Conservation (phyloP, 768 basidiomycete species). For the Dendrothele bispora region DNA sequence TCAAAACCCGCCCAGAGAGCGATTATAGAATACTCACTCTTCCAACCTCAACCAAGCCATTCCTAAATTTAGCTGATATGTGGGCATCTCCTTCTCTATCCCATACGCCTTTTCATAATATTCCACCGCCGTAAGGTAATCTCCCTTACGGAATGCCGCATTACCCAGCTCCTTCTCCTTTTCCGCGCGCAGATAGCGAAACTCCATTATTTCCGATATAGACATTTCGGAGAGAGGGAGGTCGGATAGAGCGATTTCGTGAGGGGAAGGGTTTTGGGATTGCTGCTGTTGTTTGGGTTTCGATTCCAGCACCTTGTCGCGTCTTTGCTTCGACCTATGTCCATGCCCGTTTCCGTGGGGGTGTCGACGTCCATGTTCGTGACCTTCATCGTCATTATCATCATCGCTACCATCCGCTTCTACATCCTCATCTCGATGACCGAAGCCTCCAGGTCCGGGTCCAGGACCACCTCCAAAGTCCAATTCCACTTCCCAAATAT, state of each 20-base stretch:
- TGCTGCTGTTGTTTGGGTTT: too few relatives aligned
- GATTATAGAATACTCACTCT: constrained; percentile 46
- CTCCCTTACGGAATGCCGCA: constrained; percentile 61
- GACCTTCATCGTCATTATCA: too few relatives aligned
- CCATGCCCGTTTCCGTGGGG: too few relatives aligned
- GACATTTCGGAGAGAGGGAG: too few relatives aligned
- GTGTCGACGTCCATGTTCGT: too few relatives aligned
- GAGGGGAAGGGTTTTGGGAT: too few relatives aligned
- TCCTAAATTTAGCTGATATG: constrained; percentile 76
- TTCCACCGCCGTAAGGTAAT: constrained; percentile 53
- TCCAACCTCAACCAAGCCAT: constrained; percentile 71
- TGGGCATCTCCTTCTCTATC: constrained; percentile 72
- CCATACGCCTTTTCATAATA: constrained; percentile 60
- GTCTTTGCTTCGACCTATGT: too few relatives aligned
- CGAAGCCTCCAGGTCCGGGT: constrained; percentile 53
- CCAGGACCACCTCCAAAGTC: constrained; percentile 66
- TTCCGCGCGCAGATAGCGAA: constrained; percentile 69
- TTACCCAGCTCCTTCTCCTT: constrained; percentile 78
- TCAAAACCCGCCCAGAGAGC: constrained; percentile 5
- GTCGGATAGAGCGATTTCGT: too few relatives aligned
- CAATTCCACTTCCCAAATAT: constrained; percentile 71
- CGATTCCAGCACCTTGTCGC: too few relatives aligned
- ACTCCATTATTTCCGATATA: constrained; percentile 74
- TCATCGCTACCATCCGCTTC: too few relatives aligned
- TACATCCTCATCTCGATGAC: constrained; percentile 42